Percentiles rank a stretch among this genome's conserved stretches.
Conservation (phyloP, 75 land plant species). For the Pinus taeda region DNA sequence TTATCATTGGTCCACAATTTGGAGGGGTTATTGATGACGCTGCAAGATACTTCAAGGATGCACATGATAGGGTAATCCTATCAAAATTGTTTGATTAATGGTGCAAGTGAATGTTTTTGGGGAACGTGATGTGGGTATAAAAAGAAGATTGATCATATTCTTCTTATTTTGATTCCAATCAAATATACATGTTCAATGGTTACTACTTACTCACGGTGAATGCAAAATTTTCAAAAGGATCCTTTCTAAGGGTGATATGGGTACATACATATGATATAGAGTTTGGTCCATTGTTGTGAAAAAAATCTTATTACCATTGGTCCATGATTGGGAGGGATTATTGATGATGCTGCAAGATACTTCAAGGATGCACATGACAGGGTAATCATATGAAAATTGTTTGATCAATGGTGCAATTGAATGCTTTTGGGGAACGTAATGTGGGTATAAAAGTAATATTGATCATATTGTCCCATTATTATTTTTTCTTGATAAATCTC, state of each 20-base stretch:
- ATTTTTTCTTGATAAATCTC: constrained; percentile 2
- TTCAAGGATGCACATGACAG: constrained; percentile 93
- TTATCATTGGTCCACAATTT: constrained; percentile 85
- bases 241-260: not conserved
- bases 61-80: constrained; percentile 68
- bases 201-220: too few species aligned
- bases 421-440: not conserved
- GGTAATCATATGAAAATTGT: constrained; percentile 19
- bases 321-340: constrained; percentile 96
- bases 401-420: not conserved
- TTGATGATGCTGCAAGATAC: constrained; percentile 99
- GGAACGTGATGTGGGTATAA: not conserved
- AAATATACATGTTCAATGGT: not conserved
- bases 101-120: not conserved
- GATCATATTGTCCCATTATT: not conserved
- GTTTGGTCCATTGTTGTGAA: not conserved
- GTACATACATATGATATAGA: not conserved
- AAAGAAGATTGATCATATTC: not conserved
- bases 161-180: not conserved
- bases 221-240: too few species aligned
- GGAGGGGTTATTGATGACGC: constrained; percentile 99
- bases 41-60: constrained; percentile 96
- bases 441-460: not conserved
- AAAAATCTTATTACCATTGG: constrained; percentile 97
- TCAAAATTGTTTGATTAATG: not conserved